Base-by-base conservation (phyloP, 2,329 filamentous ascomycete genomes). In the Paracamarosporium sp. region DNA sequence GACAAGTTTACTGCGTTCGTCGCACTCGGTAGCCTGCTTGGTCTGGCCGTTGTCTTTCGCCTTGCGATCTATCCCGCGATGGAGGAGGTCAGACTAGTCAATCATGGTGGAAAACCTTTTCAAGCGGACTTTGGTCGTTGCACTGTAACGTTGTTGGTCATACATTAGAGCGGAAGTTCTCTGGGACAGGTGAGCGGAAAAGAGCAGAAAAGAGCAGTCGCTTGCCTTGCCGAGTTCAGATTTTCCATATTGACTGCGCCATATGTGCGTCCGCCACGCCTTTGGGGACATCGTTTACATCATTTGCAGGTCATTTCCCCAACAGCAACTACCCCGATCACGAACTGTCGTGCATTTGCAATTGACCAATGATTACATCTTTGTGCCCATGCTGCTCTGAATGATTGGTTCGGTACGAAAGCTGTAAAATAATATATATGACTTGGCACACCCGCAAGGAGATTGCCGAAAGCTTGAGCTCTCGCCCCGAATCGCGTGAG, bases 401-500 rank as follows among this genome's bases (percentile, higher is more conserved):
- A 12, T 40, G 47, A 50, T 50, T 50, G 47, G 47, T 20, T 24
- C 47, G 47, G 47, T 22, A 50, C 33, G 13, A 45, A 33, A 17
- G 28, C 5, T n/a, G 24, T 30, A n/a, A 12, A 13, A 33, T 48
- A 40, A 40, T 48, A 50, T 48, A 55, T 40, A 46, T 33, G 27
- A 47, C 31, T 55, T 50, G 44, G 31, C 44, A 20, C 27, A n/a
- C 15, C 4, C 35, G 9, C 30, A 12, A 25, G 28, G 50, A 55
- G 53, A 55, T 55, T 50, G n/a, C 44, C 53, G 44, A 55, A 55
- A 45, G 53, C 45, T 50, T 50, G 45, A 50, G 17, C 46, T 24
- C 24, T 15, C 28, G 15, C 24, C 35, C 36, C 17, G 27, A 27
- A 33, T 4, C 24, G 22, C 17, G 33, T 25, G n/a, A 17, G 28